Percentiles rank a stretch among this genome's conserved stretches.
These are phyloP conservation scores for Trichophyton schoenleinii DNA, from an alignment of 2,329 filamentous ascomycete species.

Conservation along the genomic window DNA sequence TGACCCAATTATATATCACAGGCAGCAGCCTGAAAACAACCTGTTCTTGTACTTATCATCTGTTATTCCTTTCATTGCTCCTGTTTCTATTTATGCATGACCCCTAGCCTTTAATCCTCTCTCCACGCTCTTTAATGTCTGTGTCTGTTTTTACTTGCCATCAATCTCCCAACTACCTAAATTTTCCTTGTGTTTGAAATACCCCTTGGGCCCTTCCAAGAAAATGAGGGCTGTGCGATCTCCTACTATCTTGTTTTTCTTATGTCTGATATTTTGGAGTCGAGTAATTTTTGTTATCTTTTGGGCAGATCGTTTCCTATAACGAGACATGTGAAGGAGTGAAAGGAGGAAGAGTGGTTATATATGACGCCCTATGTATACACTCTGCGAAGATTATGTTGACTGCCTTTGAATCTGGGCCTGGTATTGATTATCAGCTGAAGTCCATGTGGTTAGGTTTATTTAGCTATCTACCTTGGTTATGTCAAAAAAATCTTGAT, in stretches of 20 bases:
- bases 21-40: not conserved
- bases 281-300: not conserved
- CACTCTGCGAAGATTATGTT: not conserved
- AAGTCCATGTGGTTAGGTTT: not conserved
- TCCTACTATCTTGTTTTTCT: not conserved
- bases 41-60: not conserved
- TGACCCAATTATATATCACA: not conserved
- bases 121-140: not conserved
- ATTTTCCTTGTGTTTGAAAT: not conserved
- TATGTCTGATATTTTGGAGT: no score
- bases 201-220: not conserved
- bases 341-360: not conserved
- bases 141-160: no score
- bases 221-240: not conserved
- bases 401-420: not conserved
- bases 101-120: not conserved
- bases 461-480: not conserved
- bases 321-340: not conserved
- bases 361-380: not conserved
- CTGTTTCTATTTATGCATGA: not conserved
- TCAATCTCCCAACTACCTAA: not conserved
- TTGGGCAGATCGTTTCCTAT: not conserved
- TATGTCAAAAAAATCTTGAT: not conserved
- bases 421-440: not conserved
- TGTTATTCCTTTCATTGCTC: not conserved